Conservation (phyloP, 768 basidiomycete genomes). For the Suillus lakei region DNA sequence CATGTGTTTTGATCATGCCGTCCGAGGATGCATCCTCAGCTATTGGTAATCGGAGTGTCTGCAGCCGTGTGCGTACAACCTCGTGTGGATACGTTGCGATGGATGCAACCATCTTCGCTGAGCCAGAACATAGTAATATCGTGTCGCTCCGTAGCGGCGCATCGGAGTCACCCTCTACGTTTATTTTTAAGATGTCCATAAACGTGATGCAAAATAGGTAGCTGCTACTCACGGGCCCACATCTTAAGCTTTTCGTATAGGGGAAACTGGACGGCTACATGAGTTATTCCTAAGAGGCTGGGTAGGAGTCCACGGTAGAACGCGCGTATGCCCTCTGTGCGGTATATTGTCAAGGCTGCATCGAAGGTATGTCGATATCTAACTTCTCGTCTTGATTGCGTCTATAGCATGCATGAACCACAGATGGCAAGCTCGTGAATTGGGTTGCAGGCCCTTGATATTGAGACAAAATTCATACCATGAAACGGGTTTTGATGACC, state of each 20-base stretch:
- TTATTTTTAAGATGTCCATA: conserved; percentile 9
- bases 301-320: conserved; percentile 96
- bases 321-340: conserved; percentile 81
- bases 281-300: conserved; percentile 89
- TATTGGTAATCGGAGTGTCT: conserved; percentile 78
- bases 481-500: conserved; percentile 99
- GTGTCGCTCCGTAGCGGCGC: conserved; percentile 41
- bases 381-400: conserved; percentile 77
- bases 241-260: conserved; percentile 92
- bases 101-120: conserved; percentile 95
- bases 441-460: conserved; percentile 10
- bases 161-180: conserved; percentile 34
- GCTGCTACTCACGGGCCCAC: conserved; percentile 71
- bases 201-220: conserved; percentile 16
- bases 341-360: conserved; percentile 88
- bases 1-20: conserved; percentile 60
- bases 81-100: conserved; percentile 98
- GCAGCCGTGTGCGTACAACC: conserved; percentile 96
- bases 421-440: conserved; percentile 14
- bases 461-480: conserved; percentile 60
- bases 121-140: conserved; percentile 90
- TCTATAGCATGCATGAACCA: conserved; percentile 49
- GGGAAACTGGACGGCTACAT: conserved; percentile 98
- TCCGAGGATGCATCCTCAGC: conserved; percentile 62
- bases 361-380: conserved; percentile 90